These are phyloP conservation scores for Pseudohyphozyma bogoriensis DNA, from an alignment of 768 basidiomycete genomes.

Conservation along the genomic window DNA sequence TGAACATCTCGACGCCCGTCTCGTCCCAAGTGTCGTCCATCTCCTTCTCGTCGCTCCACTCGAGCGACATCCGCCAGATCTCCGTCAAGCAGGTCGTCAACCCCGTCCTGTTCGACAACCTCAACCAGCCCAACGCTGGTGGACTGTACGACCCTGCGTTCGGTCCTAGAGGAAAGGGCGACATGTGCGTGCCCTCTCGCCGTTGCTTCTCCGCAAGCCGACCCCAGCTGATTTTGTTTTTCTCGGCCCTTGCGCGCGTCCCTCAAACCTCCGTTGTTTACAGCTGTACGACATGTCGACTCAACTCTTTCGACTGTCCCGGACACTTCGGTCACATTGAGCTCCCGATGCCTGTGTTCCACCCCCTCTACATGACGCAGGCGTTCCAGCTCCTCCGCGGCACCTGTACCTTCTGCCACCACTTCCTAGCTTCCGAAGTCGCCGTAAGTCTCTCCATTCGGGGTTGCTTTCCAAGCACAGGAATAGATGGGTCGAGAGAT, in stretches of 20 bases:
- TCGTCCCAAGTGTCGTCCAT: conserved; percentile 74
- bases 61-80: conserved; percentile 78
- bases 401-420: conserved; percentile 87
- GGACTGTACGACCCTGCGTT: conserved; percentile 93
- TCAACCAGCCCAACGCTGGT: conserved; percentile 80
- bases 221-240: background rate
- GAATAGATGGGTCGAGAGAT: background rate
- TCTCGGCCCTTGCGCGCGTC: background rate
- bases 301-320: conserved; percentile 88
- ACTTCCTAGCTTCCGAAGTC: conserved; percentile 50
- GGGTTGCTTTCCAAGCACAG: background rate
- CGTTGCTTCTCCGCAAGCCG: too few relatives aligned
- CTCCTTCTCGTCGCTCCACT: conserved; percentile 84
- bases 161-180: conserved; percentile 76
- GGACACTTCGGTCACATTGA: conserved; percentile 99
- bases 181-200: conserved; percentile 68
- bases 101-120: conserved; percentile 80
- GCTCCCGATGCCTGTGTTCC: conserved; percentile 86
- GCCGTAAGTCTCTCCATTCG: conserved; percentile 32
- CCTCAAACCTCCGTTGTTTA: background rate
- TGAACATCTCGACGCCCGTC: conserved; percentile 80
- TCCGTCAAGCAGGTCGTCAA: conserved; percentile 98
- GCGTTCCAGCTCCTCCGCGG: conserved; percentile 78
- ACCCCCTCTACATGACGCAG: conserved; percentile 89
- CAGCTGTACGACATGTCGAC: conserved; percentile 86